Percentiles rank a stretch among this genome's conserved stretches.
Conservation (phyloP, 139 green algal genomes). For the Spirogloea muscicola region DNA sequence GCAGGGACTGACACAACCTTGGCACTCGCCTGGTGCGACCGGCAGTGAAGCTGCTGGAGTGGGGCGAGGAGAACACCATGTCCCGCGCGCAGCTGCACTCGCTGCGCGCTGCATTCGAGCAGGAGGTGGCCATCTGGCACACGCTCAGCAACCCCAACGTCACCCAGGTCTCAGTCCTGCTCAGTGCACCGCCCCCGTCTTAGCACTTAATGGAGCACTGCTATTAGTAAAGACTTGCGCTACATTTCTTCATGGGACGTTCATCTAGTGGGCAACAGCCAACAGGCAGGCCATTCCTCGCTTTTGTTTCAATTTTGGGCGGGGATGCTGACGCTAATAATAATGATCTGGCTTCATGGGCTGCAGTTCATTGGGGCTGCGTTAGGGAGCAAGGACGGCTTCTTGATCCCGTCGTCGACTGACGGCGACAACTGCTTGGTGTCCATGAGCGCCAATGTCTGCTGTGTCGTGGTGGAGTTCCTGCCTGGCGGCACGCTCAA, state of each 20-base stretch:
- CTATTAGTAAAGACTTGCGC: too few species aligned
- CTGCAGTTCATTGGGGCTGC: slow-evolving; percentile 27
- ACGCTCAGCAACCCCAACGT: slow-evolving; percentile 16
- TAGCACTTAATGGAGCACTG: too few species aligned
- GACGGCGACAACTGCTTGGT: background rate
- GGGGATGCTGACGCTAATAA: too few species aligned
- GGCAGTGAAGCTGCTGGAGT: slow-evolving; percentile 41
- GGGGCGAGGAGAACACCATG: slow-evolving; percentile 19
- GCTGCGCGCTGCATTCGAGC: slow-evolving; percentile 12
- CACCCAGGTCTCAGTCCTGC: slow-evolving; percentile 6
- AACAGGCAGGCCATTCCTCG: too few species aligned
- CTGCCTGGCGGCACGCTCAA: slow-evolving; percentile 26
- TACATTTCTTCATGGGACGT: too few species aligned
- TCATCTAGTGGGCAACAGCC: too few species aligned
- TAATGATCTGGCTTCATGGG: background rate
- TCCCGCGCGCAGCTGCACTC: background rate
- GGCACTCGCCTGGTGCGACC: too few species aligned
- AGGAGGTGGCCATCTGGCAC: slow-evolving; percentile 37
- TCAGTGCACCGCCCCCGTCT: too few species aligned
- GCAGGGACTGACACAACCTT: too few species aligned
- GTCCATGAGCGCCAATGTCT: slow-evolving; percentile 9
- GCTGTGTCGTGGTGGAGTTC: slow-evolving; percentile 34
- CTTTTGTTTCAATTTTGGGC: too few species aligned
- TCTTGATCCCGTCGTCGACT: slow-evolving; percentile 14
- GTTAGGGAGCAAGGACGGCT: slow-evolving; percentile 6